Conservation (phyloP, 2,329 filamentous ascomycete genomes). For the Lachnellula hyalina region DNA sequence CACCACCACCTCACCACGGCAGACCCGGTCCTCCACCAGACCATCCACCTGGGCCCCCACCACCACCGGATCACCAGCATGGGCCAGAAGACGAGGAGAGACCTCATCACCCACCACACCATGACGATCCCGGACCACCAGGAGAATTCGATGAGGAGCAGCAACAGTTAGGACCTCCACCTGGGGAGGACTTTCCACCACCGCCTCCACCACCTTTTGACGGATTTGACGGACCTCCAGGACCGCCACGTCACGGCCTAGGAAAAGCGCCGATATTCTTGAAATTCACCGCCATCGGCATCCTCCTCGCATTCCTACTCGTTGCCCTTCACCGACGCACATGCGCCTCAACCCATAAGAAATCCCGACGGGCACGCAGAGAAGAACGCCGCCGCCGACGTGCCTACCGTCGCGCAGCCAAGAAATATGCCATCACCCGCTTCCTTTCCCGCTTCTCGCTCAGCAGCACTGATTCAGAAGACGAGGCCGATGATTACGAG, state of each 20-base stretch:
- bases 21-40: neutral
- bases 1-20: slow-evolving; percentile 7
- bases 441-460: slow-evolving; percentile 10
- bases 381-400: slow-evolving; percentile 18
- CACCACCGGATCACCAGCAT: slow-evolving; percentile 2
- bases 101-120: neutral
- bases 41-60: slow-evolving; percentile 1
- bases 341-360: slow-evolving; percentile 12
- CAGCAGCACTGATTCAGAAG: slow-evolving; percentile 3
- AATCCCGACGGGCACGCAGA: slow-evolving; percentile 12
- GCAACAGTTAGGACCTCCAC: neutral
- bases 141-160: neutral
- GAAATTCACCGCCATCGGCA: slow-evolving; percentile 21
- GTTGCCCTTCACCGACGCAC: slow-evolving; percentile 18
- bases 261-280: slow-evolving; percentile 13
- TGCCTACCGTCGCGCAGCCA: slow-evolving; percentile 15
- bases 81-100: neutral
- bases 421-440: slow-evolving; percentile 15
- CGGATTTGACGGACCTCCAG: neutral
- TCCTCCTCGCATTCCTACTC: slow-evolving; percentile 22
- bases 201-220: neutral
- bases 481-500: slow-evolving; percentile 14
- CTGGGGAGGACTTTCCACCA: neutral
- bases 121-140: neutral
- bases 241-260: neutral